Evolutionary conservation across 2,329 filamentous ascomycete genomes (phyloP).

Genomic region (Tricladium varicosporioides): DNA sequence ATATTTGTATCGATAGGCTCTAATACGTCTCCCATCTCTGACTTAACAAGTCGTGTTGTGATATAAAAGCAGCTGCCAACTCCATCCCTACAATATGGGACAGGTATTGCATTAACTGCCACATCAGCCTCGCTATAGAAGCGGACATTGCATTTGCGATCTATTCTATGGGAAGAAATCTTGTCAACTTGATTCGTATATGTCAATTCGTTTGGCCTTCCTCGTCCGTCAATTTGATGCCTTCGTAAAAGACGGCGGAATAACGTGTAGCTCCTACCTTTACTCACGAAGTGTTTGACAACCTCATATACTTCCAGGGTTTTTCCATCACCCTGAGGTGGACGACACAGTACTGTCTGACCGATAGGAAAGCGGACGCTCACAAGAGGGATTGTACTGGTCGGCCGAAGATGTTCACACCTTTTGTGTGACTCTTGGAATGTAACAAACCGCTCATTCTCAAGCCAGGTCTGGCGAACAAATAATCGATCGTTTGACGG

Average conservation of each 20-base stretch:
- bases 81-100: constrained; percentile 65
- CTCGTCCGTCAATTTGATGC: constrained; percentile 35
- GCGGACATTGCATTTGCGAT: constrained; percentile 58
- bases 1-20: constrained; percentile 35
- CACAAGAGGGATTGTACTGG: constrained; percentile 12
- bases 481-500: constrained; percentile 52
- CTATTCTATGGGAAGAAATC: constrained; percentile 42
- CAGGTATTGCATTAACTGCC: constrained; percentile 42
- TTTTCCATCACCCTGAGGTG: constrained; percentile 42
- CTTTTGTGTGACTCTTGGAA: constrained; percentile 52
- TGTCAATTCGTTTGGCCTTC: constrained; percentile 47
- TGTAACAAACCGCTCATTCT: constrained; percentile 59
- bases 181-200: constrained; percentile 48
- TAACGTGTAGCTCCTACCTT: constrained; percentile 32
- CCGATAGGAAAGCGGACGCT: constrained; percentile 44
- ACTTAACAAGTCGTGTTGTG: constrained; percentile 39
- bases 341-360: constrained; percentile 51
- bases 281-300: constrained; percentile 36
- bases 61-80: constrained; percentile 67
- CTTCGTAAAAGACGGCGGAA: constrained; percentile 56
- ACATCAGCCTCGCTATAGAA: constrained; percentile 45
- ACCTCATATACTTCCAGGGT: constrained; percentile 61
- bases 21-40: constrained; percentile 26
- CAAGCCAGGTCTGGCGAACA: constrained; percentile 67
- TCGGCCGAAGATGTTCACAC: constrained; percentile 44